Percentiles rank a stretch among this genome's conserved stretches.
Evolutionary conservation across 2,329 filamentous ascomycete genomes (phyloP).

Genomic region (Penicillium sp.): DNA sequence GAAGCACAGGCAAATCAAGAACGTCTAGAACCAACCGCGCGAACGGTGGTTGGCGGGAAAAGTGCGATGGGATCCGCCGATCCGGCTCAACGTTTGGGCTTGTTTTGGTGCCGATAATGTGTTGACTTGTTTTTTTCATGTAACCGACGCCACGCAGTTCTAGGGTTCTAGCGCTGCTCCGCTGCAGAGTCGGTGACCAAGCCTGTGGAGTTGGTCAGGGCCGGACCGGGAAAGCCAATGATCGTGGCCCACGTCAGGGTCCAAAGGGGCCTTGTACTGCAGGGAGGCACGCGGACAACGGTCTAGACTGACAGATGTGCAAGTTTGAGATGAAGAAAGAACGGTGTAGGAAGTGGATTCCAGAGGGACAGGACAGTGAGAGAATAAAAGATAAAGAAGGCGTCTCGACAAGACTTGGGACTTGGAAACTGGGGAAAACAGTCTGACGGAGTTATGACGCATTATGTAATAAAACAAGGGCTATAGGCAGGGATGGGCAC

Average conservation of each 20-base stretch:
- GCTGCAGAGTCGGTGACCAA: constrained; percentile 27
- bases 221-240: constrained; percentile 23
- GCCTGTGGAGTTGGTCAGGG: constrained; percentile 21
- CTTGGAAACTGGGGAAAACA: constrained; percentile 4
- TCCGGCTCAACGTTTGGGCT: constrained; percentile 26
- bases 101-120: background rate
- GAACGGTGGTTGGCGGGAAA: constrained; percentile 22
- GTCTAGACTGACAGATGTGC: constrained; percentile 14
- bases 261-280: constrained; percentile 17
- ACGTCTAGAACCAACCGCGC: constrained; percentile 23
- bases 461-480: constrained; percentile 4
- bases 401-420: background rate
- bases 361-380: background rate
- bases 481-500: background rate
- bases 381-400: background rate
- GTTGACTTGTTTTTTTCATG: constrained; percentile 14
- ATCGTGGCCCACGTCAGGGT: constrained; percentile 29
- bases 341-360: background rate
- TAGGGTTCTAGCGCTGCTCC: constrained; percentile 10
- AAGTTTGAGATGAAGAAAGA: background rate
- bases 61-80: constrained; percentile 20
- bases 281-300: constrained; percentile 18
- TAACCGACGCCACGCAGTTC: constrained; percentile 5
- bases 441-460: background rate
- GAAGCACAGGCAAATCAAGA: constrained; percentile 15